Base-by-base conservation (phyloP, 1,284 basidiomycete species). In the Leccinum griseonigrum region DNA sequence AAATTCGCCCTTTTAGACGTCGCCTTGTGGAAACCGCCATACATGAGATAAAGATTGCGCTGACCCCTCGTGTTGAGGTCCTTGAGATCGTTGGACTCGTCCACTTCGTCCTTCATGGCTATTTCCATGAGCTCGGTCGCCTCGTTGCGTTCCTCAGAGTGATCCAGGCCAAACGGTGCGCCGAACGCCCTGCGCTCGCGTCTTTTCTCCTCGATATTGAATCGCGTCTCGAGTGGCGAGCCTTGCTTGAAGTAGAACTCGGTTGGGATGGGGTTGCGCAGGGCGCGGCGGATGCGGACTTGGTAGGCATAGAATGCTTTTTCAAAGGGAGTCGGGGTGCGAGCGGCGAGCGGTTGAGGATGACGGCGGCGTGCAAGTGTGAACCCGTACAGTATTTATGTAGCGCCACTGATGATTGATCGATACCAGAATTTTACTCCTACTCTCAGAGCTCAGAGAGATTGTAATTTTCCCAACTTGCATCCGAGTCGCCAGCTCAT, bases 161-260 rank as follows among this genome's bases (percentile, higher is more conserved):
- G 76, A 29, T 77, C 74, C 67, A 69, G 57, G n/a, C 78, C 79
- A 66, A 86, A 87, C 8, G 76, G 77, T 0, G 81, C 74, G 0
- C 92, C 92, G 74, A 94, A 95, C 1, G 87, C 87, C 59, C 80
- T 78, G 46, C 80, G 78, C 69, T 94, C 92, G 57, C 89, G 83
- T 64, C 81, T 79, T 60, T 85, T 83, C 71, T 95, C 90, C 69
- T 92, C 86, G 58, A 85, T 75, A 56, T 81, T 86, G 74, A 96
- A 98, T 56, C 90, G 85, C 48, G 88, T 87, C 73, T 96, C 90
- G 36, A 97, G 85, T 3, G 94, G 83, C 0, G 94, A 94, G 1
- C 95, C 96, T 62, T 90, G 87, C 76, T 96, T 96, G 83, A 98
- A 98, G 81, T 97, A 98, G 76, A 97, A 97, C 52, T 94, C 88